These are phyloP conservation scores for Fusarium sp. DNA, from an alignment of 2,329 filamentous ascomycete genomes.

Conservation along the genomic window DNA sequence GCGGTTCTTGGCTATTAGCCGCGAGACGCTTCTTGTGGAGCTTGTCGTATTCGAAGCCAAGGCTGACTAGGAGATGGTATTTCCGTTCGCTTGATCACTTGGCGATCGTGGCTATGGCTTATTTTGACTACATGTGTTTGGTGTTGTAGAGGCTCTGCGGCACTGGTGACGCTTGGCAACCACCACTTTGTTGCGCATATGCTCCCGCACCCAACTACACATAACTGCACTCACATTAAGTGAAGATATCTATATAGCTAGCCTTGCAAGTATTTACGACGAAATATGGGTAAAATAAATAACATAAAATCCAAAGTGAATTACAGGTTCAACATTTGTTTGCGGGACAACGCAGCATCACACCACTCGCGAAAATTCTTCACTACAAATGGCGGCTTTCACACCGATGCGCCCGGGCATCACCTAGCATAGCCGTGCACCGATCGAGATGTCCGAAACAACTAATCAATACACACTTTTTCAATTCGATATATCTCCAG, in stretches of 20 bases:
- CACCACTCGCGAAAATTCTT: not conserved
- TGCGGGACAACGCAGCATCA: not conserved
- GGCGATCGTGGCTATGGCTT: not conserved
- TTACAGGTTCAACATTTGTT: not conserved
- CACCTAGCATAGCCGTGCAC: not conserved
- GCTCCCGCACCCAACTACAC: not conserved
- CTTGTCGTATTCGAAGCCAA: not conserved
- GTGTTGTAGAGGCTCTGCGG: not conserved
- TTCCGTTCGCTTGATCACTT: not conserved
- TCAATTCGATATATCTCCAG: not conserved
- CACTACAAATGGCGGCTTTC: not conserved
- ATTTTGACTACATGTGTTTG: not conserved
- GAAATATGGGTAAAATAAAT: not conserved
- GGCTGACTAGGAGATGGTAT: not conserved
- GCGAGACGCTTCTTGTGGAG: not conserved
- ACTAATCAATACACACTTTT: not conserved
- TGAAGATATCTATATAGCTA: not conserved
- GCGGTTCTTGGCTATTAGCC: not conserved
- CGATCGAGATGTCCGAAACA: too few relatives aligned
- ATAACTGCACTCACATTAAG: not conserved
- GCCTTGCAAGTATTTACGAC: not conserved
- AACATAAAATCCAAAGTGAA: not conserved
- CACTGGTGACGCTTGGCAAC: not conserved
- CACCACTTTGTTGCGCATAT: not conserved
- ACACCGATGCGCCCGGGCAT: accelerated